A percentile compares a stretch with the other conserved stretches of the same genome.
These are phyloP conservation scores for Umbilicaria muhlenbergii DNA, from an alignment of 495 filamentous ascomycete genomes.

Conservation along the genomic window DNA sequence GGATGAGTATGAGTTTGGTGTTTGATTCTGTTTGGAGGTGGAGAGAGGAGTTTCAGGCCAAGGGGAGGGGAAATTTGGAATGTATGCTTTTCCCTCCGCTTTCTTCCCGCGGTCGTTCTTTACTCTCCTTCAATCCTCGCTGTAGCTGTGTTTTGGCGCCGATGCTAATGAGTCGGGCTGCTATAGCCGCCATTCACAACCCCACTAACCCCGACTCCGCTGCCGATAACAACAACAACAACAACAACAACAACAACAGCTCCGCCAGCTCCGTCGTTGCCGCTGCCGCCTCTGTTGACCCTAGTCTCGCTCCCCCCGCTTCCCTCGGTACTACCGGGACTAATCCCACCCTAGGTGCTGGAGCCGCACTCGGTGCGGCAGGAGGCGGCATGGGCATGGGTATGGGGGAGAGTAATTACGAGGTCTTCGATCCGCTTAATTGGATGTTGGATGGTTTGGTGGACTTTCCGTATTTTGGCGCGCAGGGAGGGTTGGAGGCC, in stretches of 20 bases:
- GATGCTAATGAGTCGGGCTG: conserved; percentile 2
- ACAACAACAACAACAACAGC: conserved; percentile 28
- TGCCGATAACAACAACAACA: conserved; percentile 27
- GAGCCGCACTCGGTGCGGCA: too few species aligned
- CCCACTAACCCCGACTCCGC: conserved; percentile 73
- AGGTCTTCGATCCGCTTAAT: conserved; percentile 77
- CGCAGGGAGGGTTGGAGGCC: conserved; percentile 2
- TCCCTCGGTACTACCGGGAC: neutral
- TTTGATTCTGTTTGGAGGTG: conserved; percentile 90
- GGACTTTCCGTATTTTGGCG: conserved; percentile 50
- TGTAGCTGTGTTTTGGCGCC: neutral
- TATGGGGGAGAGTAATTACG: conserved; percentile 53
- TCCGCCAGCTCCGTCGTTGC: conserved; percentile 44
- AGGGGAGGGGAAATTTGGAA: conserved; percentile 63
- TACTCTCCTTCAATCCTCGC: conserved; percentile 1
- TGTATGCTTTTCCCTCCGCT: conserved; percentile 29
- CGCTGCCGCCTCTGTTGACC: conserved; percentile 24
- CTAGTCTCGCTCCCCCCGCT: conserved; percentile 31
- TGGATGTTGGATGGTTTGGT: conserved; percentile 80
- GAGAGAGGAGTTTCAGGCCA: conserved; percentile 72
- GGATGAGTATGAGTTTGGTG: conserved; percentile 86
- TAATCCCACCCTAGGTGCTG: neutral
- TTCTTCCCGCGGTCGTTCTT: conserved; percentile 5
- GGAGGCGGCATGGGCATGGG: conserved; percentile 24
- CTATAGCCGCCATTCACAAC: conserved; percentile 57